phyloP scores from a whole-genome alignment of 371 early-diverging fungal species.

The Paraphysoderma sedebokerense region DNA sequence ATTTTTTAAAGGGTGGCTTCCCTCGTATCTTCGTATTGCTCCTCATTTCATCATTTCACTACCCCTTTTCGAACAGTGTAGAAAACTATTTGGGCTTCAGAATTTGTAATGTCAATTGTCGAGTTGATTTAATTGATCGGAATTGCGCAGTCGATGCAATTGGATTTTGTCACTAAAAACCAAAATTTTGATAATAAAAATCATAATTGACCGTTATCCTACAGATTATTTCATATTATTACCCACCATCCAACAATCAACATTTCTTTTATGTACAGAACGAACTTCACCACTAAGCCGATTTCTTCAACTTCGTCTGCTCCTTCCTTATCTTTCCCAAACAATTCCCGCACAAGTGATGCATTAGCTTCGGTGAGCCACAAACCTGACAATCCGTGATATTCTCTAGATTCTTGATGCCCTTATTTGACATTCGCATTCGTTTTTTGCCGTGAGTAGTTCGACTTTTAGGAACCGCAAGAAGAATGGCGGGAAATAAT shows the following conservation, averaged over 20 bases:
- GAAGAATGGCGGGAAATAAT: slow-evolving; percentile 29
- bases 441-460: slow-evolving; percentile 74
- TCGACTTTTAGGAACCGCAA: slow-evolving; percentile 72
- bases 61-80: slow-evolving; percentile 12
- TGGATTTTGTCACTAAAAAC: no score
- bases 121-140: no score
- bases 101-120: no score
- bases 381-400: slow-evolving; percentile 54
- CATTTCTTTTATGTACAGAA: no score
- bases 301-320: background rate
- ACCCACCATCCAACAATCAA: no score
- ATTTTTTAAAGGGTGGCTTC: slow-evolving; percentile 12
- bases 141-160: no score
- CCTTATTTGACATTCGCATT: slow-evolving; percentile 66
- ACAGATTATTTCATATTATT: no score
- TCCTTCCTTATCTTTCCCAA: slow-evolving; percentile 5
- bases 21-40: slow-evolving; percentile 11
- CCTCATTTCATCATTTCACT: slow-evolving; percentile 14
- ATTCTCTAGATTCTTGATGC: slow-evolving; percentile 49
- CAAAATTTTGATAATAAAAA: no score
- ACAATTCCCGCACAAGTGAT: slow-evolving; percentile 59
- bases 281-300: no score
- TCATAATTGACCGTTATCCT: no score
- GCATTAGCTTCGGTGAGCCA: slow-evolving; percentile 47
- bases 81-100: slow-evolving; percentile 5